Evolutionary conservation across 495 filamentous ascomycete genomes (phyloP), one percentile per base, ranked within the genome.

Genomic region (Extremus antarcticus): DNA sequence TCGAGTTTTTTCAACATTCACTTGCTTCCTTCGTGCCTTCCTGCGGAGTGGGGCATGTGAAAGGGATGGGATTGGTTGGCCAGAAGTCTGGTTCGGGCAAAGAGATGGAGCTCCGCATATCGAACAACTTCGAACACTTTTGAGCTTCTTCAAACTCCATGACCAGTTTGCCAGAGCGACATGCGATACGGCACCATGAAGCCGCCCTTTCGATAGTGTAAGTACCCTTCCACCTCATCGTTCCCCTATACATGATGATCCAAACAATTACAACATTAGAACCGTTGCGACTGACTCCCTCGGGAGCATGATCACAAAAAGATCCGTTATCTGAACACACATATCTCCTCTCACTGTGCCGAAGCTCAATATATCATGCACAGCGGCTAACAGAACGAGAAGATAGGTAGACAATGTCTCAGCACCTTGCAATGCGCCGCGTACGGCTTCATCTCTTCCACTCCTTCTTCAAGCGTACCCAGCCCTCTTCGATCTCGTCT

Each of bases 271-370:
- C 49, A 25, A 47, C 53, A 49, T 11, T 7, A 82, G 90, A 95
- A 95, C 89, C 90, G 89, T 88, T 94, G 90, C 90, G 86, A 86
- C 82, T 90, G 87, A 92, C 77, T 71, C 70, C 66, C 68, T 51
- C 58, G 64, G 71, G 71, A 75, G 78, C 66, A 69, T 85, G 82
- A 84, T 81, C 75, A 74, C 69, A 78, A 68, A 68, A 71, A 63
- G 71, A 54, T 47, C 43, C 47, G 41, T 62, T 54, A 58, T 49
- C 25, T n/a, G 59, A 69, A 29, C 59, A 22, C 57, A 61, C 29
- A 20, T 38, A 13, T 10, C 54, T 25, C 58, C 25, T 55, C 41
- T 38, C 25, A 9, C 41, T 25, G 3, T n/a, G 3, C 29, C 41
- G 7, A 10, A 3, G 2, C 15, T 3, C 3, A 20, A 21, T 39